These are phyloP conservation scores for Monocercomonoides exilis DNA, from an alignment of 78 protist species.

Conservation along the genomic window DNA sequence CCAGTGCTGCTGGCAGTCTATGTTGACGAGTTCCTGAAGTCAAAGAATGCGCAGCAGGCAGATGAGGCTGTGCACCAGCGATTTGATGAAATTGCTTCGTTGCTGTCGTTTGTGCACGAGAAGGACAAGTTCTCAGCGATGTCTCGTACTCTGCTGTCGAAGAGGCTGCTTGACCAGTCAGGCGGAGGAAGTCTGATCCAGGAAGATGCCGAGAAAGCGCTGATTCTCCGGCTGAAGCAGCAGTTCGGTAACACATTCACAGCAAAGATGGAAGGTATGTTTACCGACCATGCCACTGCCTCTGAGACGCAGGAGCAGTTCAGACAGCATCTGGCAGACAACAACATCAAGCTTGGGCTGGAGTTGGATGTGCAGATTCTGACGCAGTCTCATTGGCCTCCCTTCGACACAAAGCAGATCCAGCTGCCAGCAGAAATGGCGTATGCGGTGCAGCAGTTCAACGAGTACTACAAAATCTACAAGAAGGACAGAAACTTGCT, in stretches of 20 bases:
- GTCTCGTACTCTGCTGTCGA: neutral
- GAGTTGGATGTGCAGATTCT: neutral
- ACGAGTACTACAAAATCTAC: neutral
- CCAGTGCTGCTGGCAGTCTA: neutral
- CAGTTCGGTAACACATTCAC: neutral
- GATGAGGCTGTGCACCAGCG: neutral
- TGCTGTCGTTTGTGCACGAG: neutral
- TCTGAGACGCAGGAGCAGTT: neutral
- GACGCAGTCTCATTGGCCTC: neutral
- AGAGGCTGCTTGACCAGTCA: neutral
- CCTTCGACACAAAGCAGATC: neutral
- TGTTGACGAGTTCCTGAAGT: conserved; percentile 3
- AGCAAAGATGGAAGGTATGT: neutral
- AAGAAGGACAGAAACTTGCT: neutral
- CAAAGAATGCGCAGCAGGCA: neutral
- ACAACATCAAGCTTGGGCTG: neutral
- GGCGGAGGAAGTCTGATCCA: neutral
- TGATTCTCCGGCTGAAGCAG: neutral
- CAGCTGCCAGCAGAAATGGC: neutral
- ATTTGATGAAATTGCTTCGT: neutral
- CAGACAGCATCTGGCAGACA: neutral
- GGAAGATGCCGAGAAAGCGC: neutral
- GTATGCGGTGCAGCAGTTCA: neutral
- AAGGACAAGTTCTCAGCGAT: neutral
- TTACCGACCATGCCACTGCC: neutral